These are phyloP conservation scores for Leccinum sublutescens DNA, from an alignment of 768 basidiomycete species.

Conservation along the genomic window DNA sequence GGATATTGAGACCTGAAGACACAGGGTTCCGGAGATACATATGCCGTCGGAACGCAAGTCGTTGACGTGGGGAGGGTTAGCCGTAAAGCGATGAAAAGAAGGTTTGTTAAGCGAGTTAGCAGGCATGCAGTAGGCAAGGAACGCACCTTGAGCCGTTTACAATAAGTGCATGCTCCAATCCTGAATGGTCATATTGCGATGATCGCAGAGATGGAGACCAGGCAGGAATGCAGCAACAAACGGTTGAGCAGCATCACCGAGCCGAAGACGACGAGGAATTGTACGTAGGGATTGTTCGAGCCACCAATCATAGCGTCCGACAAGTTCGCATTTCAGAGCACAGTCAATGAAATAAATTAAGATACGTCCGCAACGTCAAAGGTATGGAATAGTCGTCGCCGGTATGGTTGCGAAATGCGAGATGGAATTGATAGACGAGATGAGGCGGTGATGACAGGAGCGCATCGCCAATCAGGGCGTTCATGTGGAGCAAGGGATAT, in stretches of 20 bases:
- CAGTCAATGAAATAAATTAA: not conserved
- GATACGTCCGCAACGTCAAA: not conserved
- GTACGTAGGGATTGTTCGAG: not conserved
- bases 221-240: slow-evolving; percentile 2
- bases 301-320: slow-evolving; percentile 3
- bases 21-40: slow-evolving; percentile 19
- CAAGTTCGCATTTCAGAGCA: not conserved
- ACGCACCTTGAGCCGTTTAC: slow-evolving; percentile 84
- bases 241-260: slow-evolving; percentile 13
- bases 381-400: not conserved
- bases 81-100: slow-evolving; percentile 14
- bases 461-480: slow-evolving; percentile 14
- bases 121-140: slow-evolving; percentile 3
- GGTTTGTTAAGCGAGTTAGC: slow-evolving; percentile 20
- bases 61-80: slow-evolving; percentile 4
- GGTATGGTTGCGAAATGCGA: not conserved
- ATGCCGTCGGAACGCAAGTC: slow-evolving; percentile 13
- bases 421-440: not conserved
- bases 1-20: slow-evolving; percentile 10
- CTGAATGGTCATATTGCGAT: slow-evolving; percentile 36
- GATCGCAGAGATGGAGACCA: slow-evolving; percentile 8
- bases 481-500: slow-evolving; percentile 5
- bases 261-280: slow-evolving; percentile 5
- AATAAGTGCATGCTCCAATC: slow-evolving; percentile 80
- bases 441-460: slow-evolving; percentile 4